Conservation (phyloP, 164 flowering plant genomes). For the Houttuynia cordata region DNA sequence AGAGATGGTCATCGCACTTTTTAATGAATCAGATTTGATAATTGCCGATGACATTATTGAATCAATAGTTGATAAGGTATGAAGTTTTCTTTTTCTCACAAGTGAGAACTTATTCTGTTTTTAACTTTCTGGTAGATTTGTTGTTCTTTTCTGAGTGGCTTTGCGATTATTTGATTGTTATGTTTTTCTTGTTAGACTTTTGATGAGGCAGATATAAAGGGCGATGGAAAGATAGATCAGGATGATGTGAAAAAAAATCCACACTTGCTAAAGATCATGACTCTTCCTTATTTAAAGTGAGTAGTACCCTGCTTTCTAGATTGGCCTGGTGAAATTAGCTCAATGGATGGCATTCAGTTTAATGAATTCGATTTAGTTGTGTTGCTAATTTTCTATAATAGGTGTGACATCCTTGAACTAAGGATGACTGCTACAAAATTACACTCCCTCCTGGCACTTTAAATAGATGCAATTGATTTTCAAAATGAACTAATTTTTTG, state of each 20-base stretch:
- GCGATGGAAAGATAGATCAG: conserved; percentile 61
- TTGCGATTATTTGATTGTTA: not conserved
- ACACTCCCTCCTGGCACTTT: too few species aligned
- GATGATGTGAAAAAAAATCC: conserved; percentile 61
- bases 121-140: not conserved
- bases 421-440: not conserved
- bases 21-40: conserved; percentile 60
- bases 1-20: conserved; percentile 77
- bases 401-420: not conserved
- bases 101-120: not conserved
- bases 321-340: too few species aligned
- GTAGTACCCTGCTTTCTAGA: too few species aligned
- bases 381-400: too few species aligned
- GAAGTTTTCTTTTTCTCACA: not conserved
- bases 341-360: too few species aligned
- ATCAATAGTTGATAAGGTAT: conserved; percentile 49
- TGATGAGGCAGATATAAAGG: conserved; percentile 49
- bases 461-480: too few species aligned
- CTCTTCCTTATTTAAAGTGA: conserved; percentile 60
- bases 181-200: conserved; percentile 30
- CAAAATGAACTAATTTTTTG: too few species aligned
- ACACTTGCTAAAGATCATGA: conserved; percentile 62
- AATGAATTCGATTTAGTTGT: too few species aligned
- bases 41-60: conserved; percentile 61
- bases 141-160: not conserved